Conservation (phyloP, 176 grass and related monocot genomes). For the Oryza glaberrima region DNA sequence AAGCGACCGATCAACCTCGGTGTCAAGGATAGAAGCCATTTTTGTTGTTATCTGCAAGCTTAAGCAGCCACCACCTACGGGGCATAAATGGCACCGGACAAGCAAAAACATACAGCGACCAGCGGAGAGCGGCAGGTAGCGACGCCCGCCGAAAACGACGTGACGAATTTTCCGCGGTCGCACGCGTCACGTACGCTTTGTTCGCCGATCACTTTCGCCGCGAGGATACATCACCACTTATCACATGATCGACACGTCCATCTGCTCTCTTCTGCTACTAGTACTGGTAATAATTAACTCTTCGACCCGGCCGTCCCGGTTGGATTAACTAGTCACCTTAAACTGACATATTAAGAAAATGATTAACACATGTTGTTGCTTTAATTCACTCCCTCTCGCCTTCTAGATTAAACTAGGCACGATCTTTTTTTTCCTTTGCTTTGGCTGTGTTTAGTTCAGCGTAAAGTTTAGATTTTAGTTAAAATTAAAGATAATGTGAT, state of each 20-base stretch:
- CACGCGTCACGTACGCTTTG: conserved; percentile 14
- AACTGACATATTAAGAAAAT: background rate
- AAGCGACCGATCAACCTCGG: background rate
- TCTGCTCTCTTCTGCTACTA: background rate
- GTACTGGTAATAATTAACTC: background rate
- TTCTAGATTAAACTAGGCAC: background rate
- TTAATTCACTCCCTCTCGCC: background rate
- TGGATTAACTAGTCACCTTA: background rate
- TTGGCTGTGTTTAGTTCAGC: too few relatives aligned
- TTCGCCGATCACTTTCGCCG: conserved; percentile 38
- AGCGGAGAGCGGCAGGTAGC: background rate
- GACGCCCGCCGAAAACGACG: conserved; percentile 10
- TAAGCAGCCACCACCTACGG: background rate
- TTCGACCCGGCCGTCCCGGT: background rate
- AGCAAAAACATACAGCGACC: background rate
- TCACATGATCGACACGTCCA: background rate
- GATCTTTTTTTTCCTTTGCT: background rate
- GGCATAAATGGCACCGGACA: background rate
- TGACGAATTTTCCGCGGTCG: background rate
- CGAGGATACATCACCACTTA: background rate
- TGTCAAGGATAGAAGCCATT: background rate
- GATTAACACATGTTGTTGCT: background rate
- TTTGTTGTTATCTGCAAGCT: background rate
- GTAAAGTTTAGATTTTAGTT: too few relatives aligned
- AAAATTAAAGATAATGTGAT: too few relatives aligned